Evolutionary conservation across 2,329 filamentous ascomycete genomes (phyloP).

Genomic region (Dothistroma pini): DNA sequence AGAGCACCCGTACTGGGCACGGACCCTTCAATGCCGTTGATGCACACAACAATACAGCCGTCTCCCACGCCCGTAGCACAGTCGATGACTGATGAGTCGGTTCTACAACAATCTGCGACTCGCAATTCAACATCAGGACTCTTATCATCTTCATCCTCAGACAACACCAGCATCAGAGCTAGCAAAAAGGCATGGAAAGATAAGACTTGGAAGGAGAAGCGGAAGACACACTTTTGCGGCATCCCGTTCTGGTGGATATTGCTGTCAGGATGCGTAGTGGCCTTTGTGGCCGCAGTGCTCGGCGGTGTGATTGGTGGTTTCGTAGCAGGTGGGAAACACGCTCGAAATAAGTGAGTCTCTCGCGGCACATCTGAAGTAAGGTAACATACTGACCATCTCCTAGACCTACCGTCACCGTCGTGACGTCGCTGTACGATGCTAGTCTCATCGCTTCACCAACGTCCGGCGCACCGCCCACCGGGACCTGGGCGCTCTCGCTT

Average conservation of each 20-base stretch:
- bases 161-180: slow-evolving; percentile 2
- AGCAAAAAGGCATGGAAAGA: slow-evolving; percentile 31
- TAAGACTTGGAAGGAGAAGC: slow-evolving; percentile 39
- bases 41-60: slow-evolving; percentile 33
- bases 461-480: slow-evolving; percentile 53
- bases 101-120: slow-evolving; percentile 12
- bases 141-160: slow-evolving; percentile 8
- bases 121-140: background rate
- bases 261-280: slow-evolving; percentile 27
- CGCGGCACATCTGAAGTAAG: background rate
- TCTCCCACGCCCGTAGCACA: slow-evolving; percentile 28
- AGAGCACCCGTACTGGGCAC: slow-evolving; percentile 33
- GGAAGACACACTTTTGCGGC: slow-evolving; percentile 36
- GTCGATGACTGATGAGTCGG: slow-evolving; percentile 36
- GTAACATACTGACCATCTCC: slow-evolving; percentile 10
- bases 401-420: slow-evolving; percentile 19
- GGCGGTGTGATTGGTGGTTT: slow-evolving; percentile 37
- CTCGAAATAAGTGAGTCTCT: slow-evolving; percentile 24
- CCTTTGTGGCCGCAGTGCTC: slow-evolving; percentile 33
- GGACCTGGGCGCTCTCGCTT: slow-evolving; percentile 54
- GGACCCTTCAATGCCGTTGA: slow-evolving; percentile 34
- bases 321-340: slow-evolving; percentile 24
- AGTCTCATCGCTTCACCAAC: slow-evolving; percentile 48
- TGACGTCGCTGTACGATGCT: slow-evolving; percentile 34
- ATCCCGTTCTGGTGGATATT: slow-evolving; percentile 36